Conservation (phyloP, 148 eudicot species). For the Nepenthes mirabilis region DNA sequence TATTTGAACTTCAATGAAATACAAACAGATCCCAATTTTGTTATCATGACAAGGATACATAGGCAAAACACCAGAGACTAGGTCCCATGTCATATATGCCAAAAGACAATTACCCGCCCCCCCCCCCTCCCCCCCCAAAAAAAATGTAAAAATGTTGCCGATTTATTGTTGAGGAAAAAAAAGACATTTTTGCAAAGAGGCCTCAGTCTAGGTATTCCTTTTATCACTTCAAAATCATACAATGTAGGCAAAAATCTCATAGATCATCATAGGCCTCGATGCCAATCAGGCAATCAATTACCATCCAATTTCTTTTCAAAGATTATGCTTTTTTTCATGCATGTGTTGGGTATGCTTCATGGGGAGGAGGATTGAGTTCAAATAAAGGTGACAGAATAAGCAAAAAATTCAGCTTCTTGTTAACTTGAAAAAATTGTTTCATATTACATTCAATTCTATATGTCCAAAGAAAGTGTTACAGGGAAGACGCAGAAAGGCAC, state of each 20-base stretch:
- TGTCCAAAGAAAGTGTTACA: neutral
- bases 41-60: too few relatives aligned
- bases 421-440: too few relatives aligned
- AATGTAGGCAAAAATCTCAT: conserved; percentile 7
- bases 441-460: neutral
- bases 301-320: neutral
- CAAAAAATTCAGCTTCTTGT: too few relatives aligned
- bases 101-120: too few relatives aligned
- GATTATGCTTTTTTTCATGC: neutral
- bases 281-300: neutral
- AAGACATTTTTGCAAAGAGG: neutral
- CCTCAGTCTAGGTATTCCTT: neutral
- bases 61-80: too few relatives aligned
- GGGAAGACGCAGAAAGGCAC: neutral
- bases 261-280: conserved; percentile 1
- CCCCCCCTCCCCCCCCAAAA: too few relatives aligned
- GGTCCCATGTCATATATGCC: too few relatives aligned
- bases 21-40: too few relatives aligned
- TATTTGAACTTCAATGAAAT: too few relatives aligned
- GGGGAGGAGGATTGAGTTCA: neutral
- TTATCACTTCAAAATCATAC: conserved; percentile 3
- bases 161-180: neutral
- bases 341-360: too few relatives aligned
- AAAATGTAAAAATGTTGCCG: too few relatives aligned
- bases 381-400: neutral